Percentiles rank a stretch among this genome's conserved stretches.
Conservation (phyloP, 495 filamentous ascomycete species). For the Niebla homalea region DNA sequence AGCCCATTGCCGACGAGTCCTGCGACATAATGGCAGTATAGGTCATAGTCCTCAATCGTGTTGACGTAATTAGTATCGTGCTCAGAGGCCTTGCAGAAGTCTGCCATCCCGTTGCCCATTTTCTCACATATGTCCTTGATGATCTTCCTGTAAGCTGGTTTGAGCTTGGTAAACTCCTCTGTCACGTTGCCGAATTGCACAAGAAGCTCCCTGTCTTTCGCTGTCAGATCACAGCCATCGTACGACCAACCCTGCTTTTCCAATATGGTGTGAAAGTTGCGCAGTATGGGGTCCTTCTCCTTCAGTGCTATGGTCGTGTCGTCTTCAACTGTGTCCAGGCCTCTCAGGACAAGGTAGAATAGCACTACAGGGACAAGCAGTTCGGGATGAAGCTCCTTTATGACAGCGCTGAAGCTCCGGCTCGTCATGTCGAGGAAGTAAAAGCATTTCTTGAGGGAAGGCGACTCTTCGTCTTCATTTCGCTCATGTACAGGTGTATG, state of each 20-base stretch:
- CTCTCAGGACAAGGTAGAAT: constrained; percentile 89
- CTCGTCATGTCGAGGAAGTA: constrained; percentile 76
- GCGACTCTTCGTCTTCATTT: constrained; percentile 57
- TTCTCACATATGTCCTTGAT: constrained; percentile 88
- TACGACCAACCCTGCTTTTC: constrained; percentile 85
- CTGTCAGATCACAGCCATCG: constrained; percentile 69
- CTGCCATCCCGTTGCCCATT: constrained; percentile 98
- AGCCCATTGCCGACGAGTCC: constrained; percentile 88
- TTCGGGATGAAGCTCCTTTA: constrained; percentile 88
- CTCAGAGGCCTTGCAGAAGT: constrained; percentile 74
- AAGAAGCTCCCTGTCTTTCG: constrained; percentile 86
- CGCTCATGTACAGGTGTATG: constrained; percentile 86
- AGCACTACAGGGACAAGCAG: constrained; percentile 76
- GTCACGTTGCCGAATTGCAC: constrained; percentile 84
- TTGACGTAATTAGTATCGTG: constrained; percentile 64
- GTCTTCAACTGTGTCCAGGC: constrained; percentile 93
- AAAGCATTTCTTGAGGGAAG: constrained; percentile 68
- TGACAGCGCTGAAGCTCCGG: constrained; percentile 85
- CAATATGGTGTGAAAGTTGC: constrained; percentile 63
- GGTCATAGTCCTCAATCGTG: constrained; percentile 77
- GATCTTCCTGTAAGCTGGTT: constrained; percentile 68
- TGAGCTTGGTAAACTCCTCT: constrained; percentile 77
- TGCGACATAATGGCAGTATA: constrained; percentile 97
- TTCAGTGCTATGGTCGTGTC: constrained; percentile 80
- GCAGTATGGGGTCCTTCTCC: constrained; percentile 75